A percentile compares a stretch with the other conserved stretches of the same genome.
Evolutionary conservation across 257 asterid species (phyloP).

Genomic region (Plantago ovata): DNA sequence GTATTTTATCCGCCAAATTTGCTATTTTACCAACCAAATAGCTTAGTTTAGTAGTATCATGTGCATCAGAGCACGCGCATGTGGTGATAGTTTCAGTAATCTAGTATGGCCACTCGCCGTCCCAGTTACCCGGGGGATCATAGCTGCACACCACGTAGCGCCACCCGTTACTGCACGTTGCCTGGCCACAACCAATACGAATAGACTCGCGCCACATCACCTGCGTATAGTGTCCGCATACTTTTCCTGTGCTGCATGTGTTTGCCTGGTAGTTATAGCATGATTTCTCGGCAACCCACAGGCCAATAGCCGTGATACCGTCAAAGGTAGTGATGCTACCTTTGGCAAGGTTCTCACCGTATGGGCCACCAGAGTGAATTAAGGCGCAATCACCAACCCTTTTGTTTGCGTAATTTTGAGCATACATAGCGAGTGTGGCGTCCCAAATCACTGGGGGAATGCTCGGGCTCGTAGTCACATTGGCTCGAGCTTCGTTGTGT

Average conservation of each 20-base stretch:
- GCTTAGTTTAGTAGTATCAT: background rate
- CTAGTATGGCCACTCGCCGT: slow-evolving; percentile 38
- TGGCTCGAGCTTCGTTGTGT: background rate
- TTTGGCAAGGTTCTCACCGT: slow-evolving; percentile 61
- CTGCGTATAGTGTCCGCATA: slow-evolving; percentile 52
- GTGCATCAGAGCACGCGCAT: background rate
- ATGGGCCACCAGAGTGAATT: slow-evolving; percentile 42
- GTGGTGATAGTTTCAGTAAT: background rate
- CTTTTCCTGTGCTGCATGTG: slow-evolving; percentile 25
- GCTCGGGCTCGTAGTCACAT: slow-evolving; percentile 18
- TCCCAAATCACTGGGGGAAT: slow-evolving; percentile 32
- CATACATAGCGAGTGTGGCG: slow-evolving; percentile 32
- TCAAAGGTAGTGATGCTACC: slow-evolving; percentile 34
- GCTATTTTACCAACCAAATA: background rate
- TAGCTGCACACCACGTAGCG: slow-evolving; percentile 44
- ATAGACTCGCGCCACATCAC: slow-evolving; percentile 48
- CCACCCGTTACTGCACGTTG: slow-evolving; percentile 28
- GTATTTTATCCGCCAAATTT: background rate
- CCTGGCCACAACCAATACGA: slow-evolving; percentile 35
- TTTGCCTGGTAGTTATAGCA: slow-evolving; percentile 27
- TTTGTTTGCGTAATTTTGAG: slow-evolving; percentile 34
- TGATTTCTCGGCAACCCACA: slow-evolving; percentile 39
- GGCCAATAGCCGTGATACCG: slow-evolving; percentile 23
- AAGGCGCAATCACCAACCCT: slow-evolving; percentile 27
- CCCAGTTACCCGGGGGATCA: slow-evolving; percentile 35